Percentiles rank a stretch among this genome's conserved stretches.
Evolutionary conservation across 1,139 yeast species (phyloP).

Genomic region (Kazachstania sp.): DNA sequence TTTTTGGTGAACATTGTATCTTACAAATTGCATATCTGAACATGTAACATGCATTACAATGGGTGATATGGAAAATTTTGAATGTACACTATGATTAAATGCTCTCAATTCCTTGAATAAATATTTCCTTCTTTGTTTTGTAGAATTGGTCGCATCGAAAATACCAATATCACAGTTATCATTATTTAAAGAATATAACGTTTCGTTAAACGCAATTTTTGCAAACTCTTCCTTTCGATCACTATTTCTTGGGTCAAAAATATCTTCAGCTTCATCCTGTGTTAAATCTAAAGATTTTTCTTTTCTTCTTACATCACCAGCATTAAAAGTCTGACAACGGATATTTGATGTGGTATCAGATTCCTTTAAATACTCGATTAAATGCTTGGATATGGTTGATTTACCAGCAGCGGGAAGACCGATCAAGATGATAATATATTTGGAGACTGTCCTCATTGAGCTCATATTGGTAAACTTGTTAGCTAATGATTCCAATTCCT

Average conservation of each 20-base stretch:
- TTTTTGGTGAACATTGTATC: conserved; percentile 56
- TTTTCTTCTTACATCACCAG: conserved; percentile 49
- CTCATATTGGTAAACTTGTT: not conserved
- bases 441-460: conserved; percentile 10
- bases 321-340: conserved; percentile 37
- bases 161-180: conserved; percentile 50
- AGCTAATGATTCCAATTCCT: not conserved
- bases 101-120: conserved; percentile 26
- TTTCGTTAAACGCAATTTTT: conserved; percentile 44
- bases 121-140: conserved; percentile 41
- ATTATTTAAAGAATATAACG: conserved; percentile 39
- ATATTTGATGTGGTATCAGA: conserved; percentile 19
- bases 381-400: conserved; percentile 50
- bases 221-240: conserved; percentile 53
- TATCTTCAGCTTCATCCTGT: conserved; percentile 33
- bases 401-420: conserved; percentile 72
- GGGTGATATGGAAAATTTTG: conserved; percentile 28
- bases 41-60: conserved; percentile 42
- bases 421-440: conserved; percentile 45
- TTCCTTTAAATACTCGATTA: conserved; percentile 37
- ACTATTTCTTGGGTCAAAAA: conserved; percentile 40
- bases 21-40: conserved; percentile 34
- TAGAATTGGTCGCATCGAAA: conserved; percentile 66
- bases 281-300: conserved; percentile 22
- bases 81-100: conserved; percentile 19